phyloP scores from a whole-genome alignment of 805 yeast genomes.

The Saccharomycopsis oosterbeekiorum region DNA sequence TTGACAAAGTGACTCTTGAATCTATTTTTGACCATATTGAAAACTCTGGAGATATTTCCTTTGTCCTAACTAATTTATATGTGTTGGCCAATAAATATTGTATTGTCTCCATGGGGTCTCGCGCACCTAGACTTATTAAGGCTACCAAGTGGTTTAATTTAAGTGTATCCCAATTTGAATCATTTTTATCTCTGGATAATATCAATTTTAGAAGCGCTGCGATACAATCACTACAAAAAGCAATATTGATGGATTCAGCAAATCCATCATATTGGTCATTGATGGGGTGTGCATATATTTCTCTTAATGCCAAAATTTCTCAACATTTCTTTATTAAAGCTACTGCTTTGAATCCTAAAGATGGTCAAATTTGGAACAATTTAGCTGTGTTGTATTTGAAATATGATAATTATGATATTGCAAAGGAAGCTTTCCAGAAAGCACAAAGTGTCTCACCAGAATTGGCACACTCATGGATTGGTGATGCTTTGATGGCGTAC shows the following conservation, averaged over 20 bases:
- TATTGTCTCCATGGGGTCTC: constrained; percentile 20
- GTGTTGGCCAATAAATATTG: constrained; percentile 42
- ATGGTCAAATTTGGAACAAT: constrained; percentile 67
- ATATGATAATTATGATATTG: constrained; percentile 59
- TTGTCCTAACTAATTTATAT: constrained; percentile 23
- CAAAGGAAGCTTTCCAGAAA: constrained; percentile 59
- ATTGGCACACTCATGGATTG: constrained; percentile 70
- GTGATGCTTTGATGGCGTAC: constrained; percentile 59
- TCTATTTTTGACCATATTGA: neutral
- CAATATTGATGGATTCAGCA: constrained; percentile 61
- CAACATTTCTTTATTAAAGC: constrained; percentile 94
- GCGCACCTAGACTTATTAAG: constrained; percentile 38
- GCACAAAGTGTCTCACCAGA: constrained; percentile 81
- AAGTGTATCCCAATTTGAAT: constrained; percentile 53
- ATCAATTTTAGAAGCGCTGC: constrained; percentile 38
- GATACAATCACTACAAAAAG: constrained; percentile 47
- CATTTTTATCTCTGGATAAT: constrained; percentile 26
- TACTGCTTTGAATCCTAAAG: constrained; percentile 54
- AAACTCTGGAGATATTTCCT: neutral
- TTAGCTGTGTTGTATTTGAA: constrained; percentile 68
- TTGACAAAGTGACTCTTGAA: constrained; percentile 5
- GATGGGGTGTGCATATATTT: constrained; percentile 65
- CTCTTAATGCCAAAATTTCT: constrained; percentile 57
- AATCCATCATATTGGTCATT: constrained; percentile 74
- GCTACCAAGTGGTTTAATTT: constrained; percentile 57